Evolutionary conservation across 2,329 filamentous ascomycete genomes (phyloP).

Genomic region (Metarhizium humberi): DNA sequence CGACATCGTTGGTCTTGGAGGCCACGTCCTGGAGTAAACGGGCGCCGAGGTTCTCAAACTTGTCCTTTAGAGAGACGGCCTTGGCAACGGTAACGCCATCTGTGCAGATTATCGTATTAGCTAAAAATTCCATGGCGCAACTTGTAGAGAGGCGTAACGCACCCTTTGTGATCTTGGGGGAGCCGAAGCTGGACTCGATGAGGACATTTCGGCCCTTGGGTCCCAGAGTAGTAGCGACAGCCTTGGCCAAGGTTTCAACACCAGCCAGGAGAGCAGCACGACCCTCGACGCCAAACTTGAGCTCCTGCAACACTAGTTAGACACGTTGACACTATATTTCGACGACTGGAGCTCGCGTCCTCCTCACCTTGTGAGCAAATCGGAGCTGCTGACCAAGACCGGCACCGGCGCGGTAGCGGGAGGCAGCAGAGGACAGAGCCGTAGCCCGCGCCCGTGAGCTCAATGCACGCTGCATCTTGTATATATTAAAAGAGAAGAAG

Average conservation of each 20-base stretch:
- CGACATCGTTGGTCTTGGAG: constrained; percentile 98
- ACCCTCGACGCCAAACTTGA: constrained; percentile 96
- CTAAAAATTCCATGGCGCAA: not conserved
- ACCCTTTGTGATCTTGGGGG: constrained; percentile 99
- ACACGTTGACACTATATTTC: not conserved
- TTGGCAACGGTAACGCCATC: constrained; percentile 85
- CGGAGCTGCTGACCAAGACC: constrained; percentile 78
- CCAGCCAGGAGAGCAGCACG: constrained; percentile 82
- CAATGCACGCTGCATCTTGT: constrained; percentile 91
- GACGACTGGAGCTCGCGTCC: not conserved
- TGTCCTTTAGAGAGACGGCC: constrained; percentile 90
- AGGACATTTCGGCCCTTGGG: constrained; percentile 98
- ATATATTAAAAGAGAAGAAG: constrained; percentile 20
- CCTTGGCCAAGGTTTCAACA: constrained; percentile 94
- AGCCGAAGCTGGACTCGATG: constrained; percentile 97
- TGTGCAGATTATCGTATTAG: constrained; percentile 23
- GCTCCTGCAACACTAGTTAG: constrained; percentile 51
- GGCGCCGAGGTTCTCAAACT: constrained; percentile 98
- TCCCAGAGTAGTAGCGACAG: constrained; percentile 90
- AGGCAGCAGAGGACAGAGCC: constrained; percentile 61
- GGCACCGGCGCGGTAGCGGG: constrained; percentile 53
- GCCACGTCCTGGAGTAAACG: constrained; percentile 95
- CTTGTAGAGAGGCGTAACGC: not conserved
- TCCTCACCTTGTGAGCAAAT: constrained; percentile 88
- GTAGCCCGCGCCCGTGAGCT: constrained; percentile 72